Percentiles rank a stretch among this genome's conserved stretches.
These are phyloP conservation scores for Stylonectria norvegica DNA, from an alignment of 2,329 filamentous ascomycete genomes.

Conservation along the genomic window DNA sequence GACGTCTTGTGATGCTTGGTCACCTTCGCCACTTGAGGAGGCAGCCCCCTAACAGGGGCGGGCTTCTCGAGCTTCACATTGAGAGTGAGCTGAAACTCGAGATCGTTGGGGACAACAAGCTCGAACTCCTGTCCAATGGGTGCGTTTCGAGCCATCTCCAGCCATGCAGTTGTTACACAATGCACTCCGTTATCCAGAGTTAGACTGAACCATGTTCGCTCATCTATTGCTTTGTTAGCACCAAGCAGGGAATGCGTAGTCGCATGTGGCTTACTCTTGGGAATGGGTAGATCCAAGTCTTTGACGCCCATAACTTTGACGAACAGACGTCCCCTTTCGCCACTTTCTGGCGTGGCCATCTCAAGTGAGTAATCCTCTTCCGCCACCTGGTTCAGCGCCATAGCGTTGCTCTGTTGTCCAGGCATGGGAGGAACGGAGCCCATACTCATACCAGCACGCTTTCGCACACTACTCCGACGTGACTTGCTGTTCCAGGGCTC, in stretches of 20 bases:
- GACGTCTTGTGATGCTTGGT: constrained; percentile 71
- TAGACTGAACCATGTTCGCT: constrained; percentile 89
- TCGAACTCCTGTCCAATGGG: constrained; percentile 98
- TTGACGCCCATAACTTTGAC: constrained; percentile 99
- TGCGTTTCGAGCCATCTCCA: constrained; percentile 86
- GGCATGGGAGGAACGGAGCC: constrained; percentile 79
- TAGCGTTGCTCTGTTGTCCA: constrained; percentile 78
- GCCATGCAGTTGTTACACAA: constrained; percentile 93
- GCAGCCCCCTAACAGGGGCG: constrained; percentile 54
- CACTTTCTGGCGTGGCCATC: constrained; percentile 66
- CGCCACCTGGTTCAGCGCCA: constrained; percentile 60
- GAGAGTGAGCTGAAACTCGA: constrained; percentile 97
- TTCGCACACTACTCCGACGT: constrained; percentile 62
- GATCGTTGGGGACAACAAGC: constrained; percentile 90
- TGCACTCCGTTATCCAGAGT: constrained; percentile 98
- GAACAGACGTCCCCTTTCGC: constrained; percentile 86
- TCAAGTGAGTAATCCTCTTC: constrained; percentile 65
- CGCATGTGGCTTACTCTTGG: constrained; percentile 86
- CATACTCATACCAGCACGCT: constrained; percentile 39
- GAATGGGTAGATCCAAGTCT: constrained; percentile 86
- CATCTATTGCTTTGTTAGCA: constrained; percentile 54
- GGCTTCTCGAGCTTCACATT: constrained; percentile 92
- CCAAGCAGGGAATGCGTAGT: too few species aligned
- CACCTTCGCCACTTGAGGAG: constrained; percentile 59
- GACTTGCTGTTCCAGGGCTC: constrained; percentile 91